Evolutionary conservation across 2,329 filamentous ascomycete genomes (phyloP), one percentile per base, ranked within the genome.

Genomic region (Fonsecaea pedrosoi): DNA sequence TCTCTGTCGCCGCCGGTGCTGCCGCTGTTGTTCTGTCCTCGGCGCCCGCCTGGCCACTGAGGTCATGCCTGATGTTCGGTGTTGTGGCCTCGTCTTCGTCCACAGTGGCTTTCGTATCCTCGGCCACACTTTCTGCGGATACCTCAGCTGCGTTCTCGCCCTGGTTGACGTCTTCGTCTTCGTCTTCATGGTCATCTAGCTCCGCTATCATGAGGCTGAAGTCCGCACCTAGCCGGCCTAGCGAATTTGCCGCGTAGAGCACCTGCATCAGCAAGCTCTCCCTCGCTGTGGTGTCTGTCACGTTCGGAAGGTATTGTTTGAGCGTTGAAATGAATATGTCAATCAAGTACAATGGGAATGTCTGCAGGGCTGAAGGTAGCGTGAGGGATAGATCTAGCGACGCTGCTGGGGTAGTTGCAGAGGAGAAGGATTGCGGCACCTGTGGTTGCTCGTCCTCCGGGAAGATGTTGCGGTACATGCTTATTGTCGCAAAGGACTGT

Each of bases 401-500:
- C 57, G 61, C 48, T 13, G 48, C 48, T 25, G 64, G 58, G 3
- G 68, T 32, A 12, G 54, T 58, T 4, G 70, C 68, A 3, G 66
- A 64, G 15, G 59, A 65, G 13, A 62, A 57, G 82, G 80, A n/a
- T 73, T 13, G 82, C 10, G 54, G 65, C 12, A 12, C 4, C 18
- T 48, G n/a, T 1, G 78, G 77, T 13, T 58, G 35, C 60, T 69
- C 66, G 25, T 67, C 59, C 12, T 79, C 77, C 3, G 77, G 89
- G 74, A 96, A 96, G 62, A 98, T 92, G 74, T 90, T 95, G 74
- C 90, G 92, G 78, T 96, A 97, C 85, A 98, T 92, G 66, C 92
- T 96, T 34, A 98, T 88, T 67, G 98, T 96, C 53, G 90, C 91
- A 77, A 99, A 99, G 76, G 92, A 97, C 78, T 99, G 95, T 79